These are phyloP conservation scores for Acanthamoeba lenticulata DNA, from an alignment of 208 protist genomes.

Conservation along the genomic window DNA sequence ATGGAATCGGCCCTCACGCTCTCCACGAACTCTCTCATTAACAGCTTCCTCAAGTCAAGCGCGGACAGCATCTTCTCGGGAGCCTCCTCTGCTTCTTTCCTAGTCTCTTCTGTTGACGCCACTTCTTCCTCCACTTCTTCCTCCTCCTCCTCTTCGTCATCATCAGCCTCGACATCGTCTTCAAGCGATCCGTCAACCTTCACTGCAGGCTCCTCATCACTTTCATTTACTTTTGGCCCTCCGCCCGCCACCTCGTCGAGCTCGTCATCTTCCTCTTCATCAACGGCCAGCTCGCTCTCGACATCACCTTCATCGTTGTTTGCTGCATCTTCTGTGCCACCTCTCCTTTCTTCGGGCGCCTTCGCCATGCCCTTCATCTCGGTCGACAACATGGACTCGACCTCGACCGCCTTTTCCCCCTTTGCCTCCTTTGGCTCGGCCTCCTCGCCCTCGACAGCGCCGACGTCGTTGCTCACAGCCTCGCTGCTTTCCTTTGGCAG, in stretches of 20 bases:
- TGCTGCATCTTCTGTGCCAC: neutral
- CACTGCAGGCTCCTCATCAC: neutral
- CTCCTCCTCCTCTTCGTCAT: neutral
- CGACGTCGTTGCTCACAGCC: neutral
- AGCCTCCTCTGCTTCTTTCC: no score
- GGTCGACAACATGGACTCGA: neutral
- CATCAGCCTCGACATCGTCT: neutral
- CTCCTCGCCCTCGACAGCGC: neutral
- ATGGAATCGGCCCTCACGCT: neutral
- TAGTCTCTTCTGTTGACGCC: no score
- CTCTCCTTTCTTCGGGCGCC: neutral
- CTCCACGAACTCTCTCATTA: slow-evolving; percentile 14
- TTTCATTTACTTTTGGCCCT: neutral
- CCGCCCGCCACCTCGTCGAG: neutral
- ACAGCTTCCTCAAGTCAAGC: slow-evolving; percentile 8
- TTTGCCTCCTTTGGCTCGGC: neutral
- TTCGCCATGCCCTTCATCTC: slow-evolving; percentile 47
- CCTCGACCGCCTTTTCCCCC: neutral
- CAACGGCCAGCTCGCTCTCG: neutral
- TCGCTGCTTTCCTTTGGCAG: no score
- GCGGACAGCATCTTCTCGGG: neutral
- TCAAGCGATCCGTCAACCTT: neutral
- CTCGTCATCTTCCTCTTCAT: neutral
- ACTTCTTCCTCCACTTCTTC: neutral
- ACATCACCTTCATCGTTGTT: neutral